Evolutionary conservation across 192 early-diverging fungal genomes (phyloP).

Genomic region (Rhizophagus clarus): DNA sequence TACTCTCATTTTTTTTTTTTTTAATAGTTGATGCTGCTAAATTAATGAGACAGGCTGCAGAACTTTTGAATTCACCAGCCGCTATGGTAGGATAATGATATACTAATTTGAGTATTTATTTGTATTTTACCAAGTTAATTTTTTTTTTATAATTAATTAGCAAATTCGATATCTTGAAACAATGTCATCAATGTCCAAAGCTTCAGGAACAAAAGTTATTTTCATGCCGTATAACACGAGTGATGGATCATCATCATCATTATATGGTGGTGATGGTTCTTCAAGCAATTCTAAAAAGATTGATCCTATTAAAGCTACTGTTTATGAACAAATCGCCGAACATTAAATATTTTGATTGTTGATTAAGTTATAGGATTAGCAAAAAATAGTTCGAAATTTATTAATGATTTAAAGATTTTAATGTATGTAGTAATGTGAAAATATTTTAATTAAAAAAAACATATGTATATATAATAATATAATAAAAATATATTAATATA

Average conservation of each 20-base stretch:
- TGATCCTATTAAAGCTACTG: not conserved
- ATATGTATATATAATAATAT: too few species aligned
- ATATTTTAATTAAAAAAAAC: too few species aligned
- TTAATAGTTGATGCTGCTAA: constrained; percentile 78
- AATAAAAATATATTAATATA: too few species aligned
- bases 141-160: constrained; percentile 25
- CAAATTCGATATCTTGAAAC: constrained; percentile 95
- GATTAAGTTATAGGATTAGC: too few species aligned
- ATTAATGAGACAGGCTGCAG: constrained; percentile 91
- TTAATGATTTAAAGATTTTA: too few species aligned
- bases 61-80: constrained; percentile 84
- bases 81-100: constrained; percentile 45
- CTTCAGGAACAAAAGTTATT: constrained; percentile 71
- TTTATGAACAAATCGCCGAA: not conserved
- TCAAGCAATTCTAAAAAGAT: not conserved
- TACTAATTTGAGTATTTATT: not conserved
- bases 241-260: not conserved
- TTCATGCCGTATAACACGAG: constrained; percentile 57
- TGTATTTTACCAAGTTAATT: not conserved
- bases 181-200: constrained; percentile 73
- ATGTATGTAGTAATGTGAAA: too few species aligned
- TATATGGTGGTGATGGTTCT: too few species aligned
- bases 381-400: too few species aligned
- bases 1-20: not conserved
- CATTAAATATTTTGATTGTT: not conserved